Conservation (phyloP, 1,139 yeast species). For the Kodamaea ohmeri region DNA sequence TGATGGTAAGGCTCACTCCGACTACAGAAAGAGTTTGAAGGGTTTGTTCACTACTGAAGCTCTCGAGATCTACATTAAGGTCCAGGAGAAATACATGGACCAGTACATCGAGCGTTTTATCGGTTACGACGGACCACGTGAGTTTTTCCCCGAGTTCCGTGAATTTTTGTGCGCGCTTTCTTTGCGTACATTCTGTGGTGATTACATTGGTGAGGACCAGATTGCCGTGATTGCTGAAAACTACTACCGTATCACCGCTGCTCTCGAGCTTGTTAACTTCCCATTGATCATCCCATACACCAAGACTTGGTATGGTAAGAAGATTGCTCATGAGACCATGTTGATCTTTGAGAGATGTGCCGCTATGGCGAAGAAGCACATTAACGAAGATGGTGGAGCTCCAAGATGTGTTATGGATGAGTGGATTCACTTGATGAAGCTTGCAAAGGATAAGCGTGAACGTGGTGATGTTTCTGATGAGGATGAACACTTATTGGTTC, state of each 20-base stretch:
- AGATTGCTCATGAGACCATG: slow-evolving; percentile 92
- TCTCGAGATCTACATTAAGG: slow-evolving; percentile 77
- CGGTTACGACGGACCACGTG: slow-evolving; percentile 57
- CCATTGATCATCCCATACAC: slow-evolving; percentile 95
- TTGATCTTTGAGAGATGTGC: slow-evolving; percentile 86
- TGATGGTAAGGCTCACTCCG: slow-evolving; percentile 93
- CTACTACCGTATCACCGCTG: slow-evolving; percentile 88
- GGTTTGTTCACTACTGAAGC: slow-evolving; percentile 87
- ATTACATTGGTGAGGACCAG: slow-evolving; percentile 87
- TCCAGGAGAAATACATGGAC: slow-evolving; percentile 81
- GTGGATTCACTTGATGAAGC: slow-evolving; percentile 85
- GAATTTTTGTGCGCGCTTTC: slow-evolving; percentile 94
- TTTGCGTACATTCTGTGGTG: slow-evolving; percentile 91
- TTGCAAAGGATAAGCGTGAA: slow-evolving; percentile 56
- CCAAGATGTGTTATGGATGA: slow-evolving; percentile 92
- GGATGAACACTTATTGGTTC: slow-evolving; percentile 53
- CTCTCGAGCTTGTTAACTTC: slow-evolving; percentile 93
- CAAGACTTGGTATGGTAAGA: slow-evolving; percentile 96
- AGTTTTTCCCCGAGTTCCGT: slow-evolving; percentile 90
- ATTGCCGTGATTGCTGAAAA: slow-evolving; percentile 85
- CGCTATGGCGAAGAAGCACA: slow-evolving; percentile 74
- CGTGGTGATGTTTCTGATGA: slow-evolving; percentile 7
- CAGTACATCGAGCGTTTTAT: slow-evolving; percentile 67
- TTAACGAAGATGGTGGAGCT: slow-evolving; percentile 67
- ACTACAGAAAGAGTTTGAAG: slow-evolving; percentile 86